Evolutionary conservation across 345 rosid species (phyloP), one percentile per base, ranked within the genome.

Genomic region (Acer yangbiense): DNA sequence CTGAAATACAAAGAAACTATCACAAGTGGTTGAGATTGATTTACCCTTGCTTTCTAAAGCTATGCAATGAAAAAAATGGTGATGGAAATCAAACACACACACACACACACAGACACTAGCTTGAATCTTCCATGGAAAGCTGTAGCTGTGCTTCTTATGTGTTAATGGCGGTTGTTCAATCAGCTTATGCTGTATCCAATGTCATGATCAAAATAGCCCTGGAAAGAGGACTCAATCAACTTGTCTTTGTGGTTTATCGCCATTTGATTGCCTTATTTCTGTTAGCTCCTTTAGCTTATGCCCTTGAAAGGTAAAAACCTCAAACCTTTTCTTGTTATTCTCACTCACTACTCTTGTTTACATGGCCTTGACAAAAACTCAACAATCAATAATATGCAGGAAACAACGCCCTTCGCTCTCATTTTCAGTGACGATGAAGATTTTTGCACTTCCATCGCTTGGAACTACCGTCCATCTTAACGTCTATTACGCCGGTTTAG

Each of bases 381-480:
- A 12, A 14, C 17, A 50, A 50, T 50, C 54, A 50, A 50, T 2
- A 50, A 50, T 50, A 50, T 11, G 55, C 85, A 86, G 89, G 84
- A 82, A 77, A 62, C 68, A 83, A 72, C 74, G 85, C 20, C 87
- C 89, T 69, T 2, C 73, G 5, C 80, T 83, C n/a, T 80, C 89
- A 8, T 1, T 80, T 11, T 35, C 78, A 23, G 62, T 87, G 61
- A 50, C 80, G 8, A 74, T 41, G 14, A 83, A 89, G 77, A 88
- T 89, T 25, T 88, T 88, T 55, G 68, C 76, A 67, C 71, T 88
- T 35, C 68, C 91, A 13, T 77, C 81, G 4, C 46, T 88, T 3
- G 90, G 87, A 46, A 85, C 87, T 1, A 85, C 88, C 10, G 1
- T 88, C 72, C 85, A 86, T 81, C 86, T 81, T 72, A 83, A 87